Evolutionary conservation across 495 filamentous ascomycete genomes (phyloP).

Genomic region (Neohortaea acidophila): DNA sequence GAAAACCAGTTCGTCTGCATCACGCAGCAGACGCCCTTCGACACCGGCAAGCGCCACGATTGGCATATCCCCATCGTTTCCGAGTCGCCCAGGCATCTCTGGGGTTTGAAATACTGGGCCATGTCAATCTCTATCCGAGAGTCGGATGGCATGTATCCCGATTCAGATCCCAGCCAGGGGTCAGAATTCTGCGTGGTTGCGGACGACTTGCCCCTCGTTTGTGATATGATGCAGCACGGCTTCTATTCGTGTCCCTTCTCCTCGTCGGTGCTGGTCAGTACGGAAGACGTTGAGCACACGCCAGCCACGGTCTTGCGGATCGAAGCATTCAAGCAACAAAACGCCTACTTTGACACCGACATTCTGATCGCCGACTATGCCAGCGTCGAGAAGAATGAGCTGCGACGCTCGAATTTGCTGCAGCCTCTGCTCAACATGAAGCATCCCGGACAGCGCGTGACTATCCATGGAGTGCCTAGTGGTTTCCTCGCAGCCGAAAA

Average conservation of each 20-base stretch:
- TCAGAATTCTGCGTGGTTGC: background rate
- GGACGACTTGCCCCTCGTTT: background rate
- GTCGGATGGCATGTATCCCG: no score
- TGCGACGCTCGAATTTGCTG: background rate
- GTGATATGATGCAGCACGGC: no score
- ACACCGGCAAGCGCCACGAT: background rate
- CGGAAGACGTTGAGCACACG: no score
- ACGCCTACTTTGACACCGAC: no score
- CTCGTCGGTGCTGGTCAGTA: no score
- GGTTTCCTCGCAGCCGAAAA: background rate
- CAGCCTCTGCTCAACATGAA: background rate
- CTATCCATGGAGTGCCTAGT: no score
- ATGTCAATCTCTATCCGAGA: constrained; percentile 1
- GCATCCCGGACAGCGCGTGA: no score
- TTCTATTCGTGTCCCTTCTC: no score
- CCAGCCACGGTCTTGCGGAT: no score
- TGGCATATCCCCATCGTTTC: constrained; percentile 5
- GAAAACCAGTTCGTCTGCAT: constrained; percentile 4
- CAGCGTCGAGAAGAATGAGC: background rate
- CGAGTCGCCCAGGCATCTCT: constrained; percentile 2
- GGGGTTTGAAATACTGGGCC: background rate
- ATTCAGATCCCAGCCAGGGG: background rate
- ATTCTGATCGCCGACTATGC: background rate
- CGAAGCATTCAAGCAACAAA: no score
- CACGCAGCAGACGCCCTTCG: background rate